phyloP scores from a whole-genome alignment of 2,329 filamentous ascomycete species.

The Phialophora verrucosa region DNA sequence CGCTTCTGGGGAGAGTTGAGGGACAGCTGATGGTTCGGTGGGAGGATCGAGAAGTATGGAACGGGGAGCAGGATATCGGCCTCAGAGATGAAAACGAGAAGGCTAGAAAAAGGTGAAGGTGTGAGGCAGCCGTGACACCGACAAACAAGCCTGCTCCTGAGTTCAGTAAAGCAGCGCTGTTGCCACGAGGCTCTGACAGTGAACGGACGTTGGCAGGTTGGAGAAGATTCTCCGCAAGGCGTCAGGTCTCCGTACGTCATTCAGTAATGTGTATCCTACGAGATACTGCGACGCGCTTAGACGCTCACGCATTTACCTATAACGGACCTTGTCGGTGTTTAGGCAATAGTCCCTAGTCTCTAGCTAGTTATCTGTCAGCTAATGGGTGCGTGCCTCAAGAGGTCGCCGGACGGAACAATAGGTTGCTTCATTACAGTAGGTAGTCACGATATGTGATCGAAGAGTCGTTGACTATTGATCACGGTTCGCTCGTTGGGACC shows the following conservation, averaged over 20 bases:
- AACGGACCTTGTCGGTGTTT: not conserved
- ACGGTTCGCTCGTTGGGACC: not conserved
- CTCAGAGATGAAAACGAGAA: not conserved
- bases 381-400: not conserved
- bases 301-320: not conserved
- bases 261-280: not conserved
- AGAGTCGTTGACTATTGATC: not conserved
- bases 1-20: not conserved
- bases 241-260: not conserved
- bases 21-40: not conserved
- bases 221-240: slow-evolving; percentile 14
- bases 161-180: not conserved
- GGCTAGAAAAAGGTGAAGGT: not conserved
- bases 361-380: not conserved
- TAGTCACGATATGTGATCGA: not conserved
- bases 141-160: slow-evolving; percentile 8
- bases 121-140: not conserved
- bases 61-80: not conserved
- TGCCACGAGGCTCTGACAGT: not conserved
- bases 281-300: not conserved
- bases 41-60: not conserved
- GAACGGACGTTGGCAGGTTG: not conserved
- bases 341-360: not conserved
- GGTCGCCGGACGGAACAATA: not conserved
- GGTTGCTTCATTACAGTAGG: not conserved